phyloP scores from a whole-genome alignment of 2,329 filamentous ascomycete genomes.

The Neonectria ditissima region DNA sequence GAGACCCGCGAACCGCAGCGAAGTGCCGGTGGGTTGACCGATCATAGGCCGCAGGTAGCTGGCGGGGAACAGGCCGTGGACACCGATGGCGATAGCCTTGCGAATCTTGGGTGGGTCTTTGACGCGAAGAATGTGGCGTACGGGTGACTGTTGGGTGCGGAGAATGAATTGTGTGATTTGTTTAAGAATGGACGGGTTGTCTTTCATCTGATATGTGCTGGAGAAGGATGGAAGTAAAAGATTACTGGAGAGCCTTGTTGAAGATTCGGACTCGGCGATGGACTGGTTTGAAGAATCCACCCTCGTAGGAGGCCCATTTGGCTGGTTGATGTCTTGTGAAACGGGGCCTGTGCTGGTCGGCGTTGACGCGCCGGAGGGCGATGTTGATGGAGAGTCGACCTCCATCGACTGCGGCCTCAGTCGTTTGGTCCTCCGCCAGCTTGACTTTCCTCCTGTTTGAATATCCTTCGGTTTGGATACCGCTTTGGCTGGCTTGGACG shows the following conservation, averaged over 20 bases:
- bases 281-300: constrained; percentile 45
- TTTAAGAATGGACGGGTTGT: constrained; percentile 77
- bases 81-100: constrained; percentile 90
- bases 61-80: constrained; percentile 94
- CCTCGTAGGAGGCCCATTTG: constrained; percentile 14
- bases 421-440: constrained; percentile 59
- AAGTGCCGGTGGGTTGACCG: constrained; percentile 95
- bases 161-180: constrained; percentile 71
- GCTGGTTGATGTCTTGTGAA: constrained; percentile 34
- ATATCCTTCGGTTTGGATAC: constrained; percentile 49
- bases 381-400: constrained; percentile 53
- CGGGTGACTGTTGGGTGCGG: constrained; percentile 65
- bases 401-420: constrained; percentile 62
- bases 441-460: constrained; percentile 43
- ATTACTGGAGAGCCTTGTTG: constrained; percentile 65
- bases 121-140: constrained; percentile 78
- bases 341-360: constrained; percentile 33
- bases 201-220: constrained; percentile 74
- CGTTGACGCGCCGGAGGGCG: constrained; percentile 40
- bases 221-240: constrained; percentile 77
- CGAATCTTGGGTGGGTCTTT: constrained; percentile 79
- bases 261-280: constrained; percentile 57
- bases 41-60: constrained; percentile 89
- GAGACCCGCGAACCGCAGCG: constrained; percentile 90
- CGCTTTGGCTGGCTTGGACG: constrained; percentile 50